Conservation (phyloP, 371 early-diverging fungal species). For the Catenaria anguillulae region DNA sequence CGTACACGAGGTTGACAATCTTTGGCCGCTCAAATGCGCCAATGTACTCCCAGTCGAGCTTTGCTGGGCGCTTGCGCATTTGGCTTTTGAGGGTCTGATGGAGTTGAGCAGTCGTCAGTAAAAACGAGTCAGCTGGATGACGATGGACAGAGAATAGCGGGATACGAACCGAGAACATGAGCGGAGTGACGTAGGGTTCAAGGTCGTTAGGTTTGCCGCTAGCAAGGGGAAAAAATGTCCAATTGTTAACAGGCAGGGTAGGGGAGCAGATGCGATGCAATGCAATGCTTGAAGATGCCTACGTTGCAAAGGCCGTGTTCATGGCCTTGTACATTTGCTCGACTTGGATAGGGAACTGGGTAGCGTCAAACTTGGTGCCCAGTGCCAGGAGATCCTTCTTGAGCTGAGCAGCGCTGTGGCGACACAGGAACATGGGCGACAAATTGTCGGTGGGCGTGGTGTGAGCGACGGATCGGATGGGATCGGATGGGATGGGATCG, state of each 20-base stretch:
- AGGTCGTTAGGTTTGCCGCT: neutral
- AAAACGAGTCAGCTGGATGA: no score
- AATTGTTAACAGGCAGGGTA: neutral
- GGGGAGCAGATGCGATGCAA: neutral
- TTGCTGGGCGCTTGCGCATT: slow-evolving; percentile 9
- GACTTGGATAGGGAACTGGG: slow-evolving; percentile 9
- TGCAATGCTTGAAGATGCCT: neutral
- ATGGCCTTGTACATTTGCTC: slow-evolving; percentile 15
- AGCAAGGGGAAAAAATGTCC: no score
- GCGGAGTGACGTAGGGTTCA: neutral
- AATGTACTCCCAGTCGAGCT: slow-evolving; percentile 12
- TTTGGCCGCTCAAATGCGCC: slow-evolving; percentile 10
- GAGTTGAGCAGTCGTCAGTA: neutral
- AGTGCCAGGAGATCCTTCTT: no score
- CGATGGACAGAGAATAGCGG: no score
- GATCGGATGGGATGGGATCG: neutral
- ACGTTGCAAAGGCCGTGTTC: slow-evolving; percentile 18
- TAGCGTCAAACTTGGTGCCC: neutral
- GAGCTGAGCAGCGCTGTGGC: no score
- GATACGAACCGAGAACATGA: slow-evolving; percentile 8
- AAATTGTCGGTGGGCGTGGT: no score
- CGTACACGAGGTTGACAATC: slow-evolving; percentile 8
- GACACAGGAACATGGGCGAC: no score
- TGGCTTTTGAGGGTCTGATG: slow-evolving; percentile 12
- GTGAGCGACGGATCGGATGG: no score